Evolutionary conservation across 1,284 basidiomycete genomes (phyloP), one percentile per base, ranked within the genome.

Genomic region (Trichosporon sp.): DNA sequence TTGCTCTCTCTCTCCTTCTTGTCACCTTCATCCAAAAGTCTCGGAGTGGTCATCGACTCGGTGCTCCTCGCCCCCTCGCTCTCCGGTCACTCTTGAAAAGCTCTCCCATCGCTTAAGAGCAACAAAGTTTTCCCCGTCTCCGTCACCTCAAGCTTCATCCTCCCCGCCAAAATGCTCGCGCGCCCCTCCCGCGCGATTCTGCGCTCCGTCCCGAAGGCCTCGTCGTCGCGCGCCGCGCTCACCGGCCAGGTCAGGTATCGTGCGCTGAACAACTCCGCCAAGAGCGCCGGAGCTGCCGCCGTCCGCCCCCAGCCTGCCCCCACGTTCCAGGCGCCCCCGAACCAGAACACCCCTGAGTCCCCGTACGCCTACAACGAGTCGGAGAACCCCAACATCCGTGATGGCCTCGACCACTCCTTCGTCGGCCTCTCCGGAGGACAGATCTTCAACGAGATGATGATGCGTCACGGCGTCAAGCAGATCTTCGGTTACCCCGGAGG

Each of bases 361-460:
- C 71, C 69, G 12, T 65, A 67, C 21, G 67, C 66, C 23, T 60
- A 65, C 38, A 64, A 60, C 56, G 56, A 73, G 42, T 56, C 68
- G 53, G 63, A 64, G 38, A 64, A 71, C 69, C 66, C 68, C 9
- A 69, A 70, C 42, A 60, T 73, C 65, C 71, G 68, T 60, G 72
- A 72, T 58, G 70, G 69, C 56, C 69, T 67, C 32, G 80, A 83
- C 72, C 78, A 81, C 74, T 79, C 80, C 77, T 98, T 99, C 78
- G 88, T 98, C 68, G 96, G 96, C 71, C 89, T 96, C 84, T 93
- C 93, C 21, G 96, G 96, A 35, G 96, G 96, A 42, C 88, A 98
- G 83, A 98, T 99, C 80, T 98, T 99, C 85, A 95, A 99, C 83
- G 95, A 99, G 85, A 98, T 99, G 96, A 98, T 99, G 93, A 90